Evolutionary conservation across 345 rosid genomes (phyloP).

Genomic region (Crucihimalaya himalaica): DNA sequence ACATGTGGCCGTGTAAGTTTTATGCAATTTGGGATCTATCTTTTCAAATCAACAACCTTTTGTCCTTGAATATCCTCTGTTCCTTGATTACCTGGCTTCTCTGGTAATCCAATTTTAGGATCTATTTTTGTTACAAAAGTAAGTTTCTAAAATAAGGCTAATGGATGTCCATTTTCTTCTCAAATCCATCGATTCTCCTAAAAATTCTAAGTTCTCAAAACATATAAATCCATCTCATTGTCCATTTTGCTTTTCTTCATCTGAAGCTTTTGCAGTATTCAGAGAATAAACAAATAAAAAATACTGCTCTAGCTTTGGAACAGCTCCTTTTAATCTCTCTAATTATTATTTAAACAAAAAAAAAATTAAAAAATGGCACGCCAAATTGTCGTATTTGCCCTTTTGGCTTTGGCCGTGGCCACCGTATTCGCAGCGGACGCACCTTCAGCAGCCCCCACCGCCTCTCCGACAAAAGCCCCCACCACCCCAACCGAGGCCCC

Average conservation of each 20-base stretch:
- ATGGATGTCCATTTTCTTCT: constrained; percentile 29
- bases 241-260: constrained; percentile 15
- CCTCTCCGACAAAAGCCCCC: constrained; percentile 30
- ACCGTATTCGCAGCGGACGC: constrained; percentile 38
- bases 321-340: constrained; percentile 10
- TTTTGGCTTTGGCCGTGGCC: constrained; percentile 35
- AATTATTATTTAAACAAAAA: background rate
- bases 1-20: background rate
- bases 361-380: constrained; percentile 34
- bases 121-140: too few relatives aligned
- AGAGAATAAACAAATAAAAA: background rate
- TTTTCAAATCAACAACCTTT: background rate
- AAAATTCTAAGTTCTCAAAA: background rate
- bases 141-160: constrained; percentile 19
- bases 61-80: background rate
- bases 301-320: constrained; percentile 43
- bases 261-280: constrained; percentile 39
- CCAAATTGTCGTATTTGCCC: constrained; percentile 26
- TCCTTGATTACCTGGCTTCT: too few relatives aligned
- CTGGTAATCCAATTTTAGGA: background rate
- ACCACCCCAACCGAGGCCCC: constrained; percentile 19
- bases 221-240: constrained; percentile 17
- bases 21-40: constrained; percentile 3
- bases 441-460: constrained; percentile 35
- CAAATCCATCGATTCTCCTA: constrained; percentile 16